phyloP scores from a whole-genome alignment of 1,139 yeast species.

The Yamadazyma triangularis region DNA sequence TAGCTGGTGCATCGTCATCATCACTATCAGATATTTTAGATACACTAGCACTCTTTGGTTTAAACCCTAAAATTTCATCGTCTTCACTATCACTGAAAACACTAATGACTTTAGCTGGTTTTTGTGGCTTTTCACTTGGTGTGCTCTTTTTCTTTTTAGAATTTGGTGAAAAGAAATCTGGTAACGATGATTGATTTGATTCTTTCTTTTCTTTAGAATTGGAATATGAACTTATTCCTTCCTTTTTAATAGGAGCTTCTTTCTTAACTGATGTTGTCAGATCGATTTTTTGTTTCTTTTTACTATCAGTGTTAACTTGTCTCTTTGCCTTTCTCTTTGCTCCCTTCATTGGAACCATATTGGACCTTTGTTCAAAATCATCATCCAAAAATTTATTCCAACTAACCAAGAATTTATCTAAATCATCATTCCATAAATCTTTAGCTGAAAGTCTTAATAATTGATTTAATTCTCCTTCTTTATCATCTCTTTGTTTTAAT shows the following conservation, averaged over 20 bases:
- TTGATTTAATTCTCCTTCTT: constrained; percentile 65
- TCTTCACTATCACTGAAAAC: constrained; percentile 33
- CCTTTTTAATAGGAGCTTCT: constrained; percentile 10
- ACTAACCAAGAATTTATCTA: constrained; percentile 63
- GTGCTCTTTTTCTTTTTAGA: constrained; percentile 4
- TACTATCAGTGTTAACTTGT: constrained; percentile 11
- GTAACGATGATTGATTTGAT: constrained; percentile 7
- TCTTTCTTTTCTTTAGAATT: constrained; percentile 7
- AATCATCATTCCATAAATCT: constrained; percentile 82
- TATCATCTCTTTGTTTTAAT: constrained; percentile 64
- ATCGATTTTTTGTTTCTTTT: constrained; percentile 12
- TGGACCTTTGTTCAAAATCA: constrained; percentile 30
- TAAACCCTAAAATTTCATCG: constrained; percentile 21
- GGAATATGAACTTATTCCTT: too few species aligned
- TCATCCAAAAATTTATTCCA: constrained; percentile 59
- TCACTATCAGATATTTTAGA: background rate
- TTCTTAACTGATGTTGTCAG: constrained; percentile 4
- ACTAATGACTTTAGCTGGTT: constrained; percentile 7
- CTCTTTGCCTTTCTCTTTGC: constrained; percentile 25
- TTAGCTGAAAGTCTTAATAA: constrained; percentile 72
- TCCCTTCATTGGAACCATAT: constrained; percentile 24
- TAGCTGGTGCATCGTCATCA: background rate
- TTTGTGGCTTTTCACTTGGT: background rate
- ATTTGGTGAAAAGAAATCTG: constrained; percentile 12
- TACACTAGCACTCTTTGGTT: constrained; percentile 3